Evolutionary conservation across 352 stramenopile species (phyloP).

Genomic region (Globisporangium spinosum): DNA sequence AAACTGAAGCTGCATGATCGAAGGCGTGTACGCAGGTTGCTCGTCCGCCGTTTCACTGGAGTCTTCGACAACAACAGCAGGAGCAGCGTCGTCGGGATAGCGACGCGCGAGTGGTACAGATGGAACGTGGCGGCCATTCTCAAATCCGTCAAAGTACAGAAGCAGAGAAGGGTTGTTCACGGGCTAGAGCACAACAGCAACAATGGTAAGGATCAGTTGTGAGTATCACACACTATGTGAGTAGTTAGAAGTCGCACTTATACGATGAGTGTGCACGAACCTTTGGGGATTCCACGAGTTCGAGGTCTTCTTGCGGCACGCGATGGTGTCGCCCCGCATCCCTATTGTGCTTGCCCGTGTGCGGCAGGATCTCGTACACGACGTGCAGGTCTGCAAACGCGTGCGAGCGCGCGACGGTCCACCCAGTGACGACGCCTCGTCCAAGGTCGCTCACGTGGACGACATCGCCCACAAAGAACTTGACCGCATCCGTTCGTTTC

Average conservation of each 20-base stretch:
- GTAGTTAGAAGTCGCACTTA: not conserved
- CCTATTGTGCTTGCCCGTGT: constrained; percentile 42
- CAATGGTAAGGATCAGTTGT: not conserved
- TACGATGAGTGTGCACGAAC: constrained; percentile 20
- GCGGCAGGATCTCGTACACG: constrained; percentile 67
- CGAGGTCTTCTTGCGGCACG: constrained; percentile 54
- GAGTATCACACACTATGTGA: not conserved
- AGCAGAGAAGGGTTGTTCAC: constrained; percentile 61
- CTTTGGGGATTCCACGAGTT: constrained; percentile 33
- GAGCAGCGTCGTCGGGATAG: constrained; percentile 50
- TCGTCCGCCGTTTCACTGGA: not conserved
- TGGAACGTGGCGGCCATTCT: constrained; percentile 49
- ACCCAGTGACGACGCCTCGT: constrained; percentile 58
- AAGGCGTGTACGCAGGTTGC: constrained; percentile 29
- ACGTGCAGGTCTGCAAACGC: constrained; percentile 37
- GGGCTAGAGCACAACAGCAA: constrained; percentile 25
- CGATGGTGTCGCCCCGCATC: constrained; percentile 54
- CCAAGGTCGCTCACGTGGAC: constrained; percentile 54
- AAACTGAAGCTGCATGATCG: constrained; percentile 71
- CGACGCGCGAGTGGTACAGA: constrained; percentile 54
- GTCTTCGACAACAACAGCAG: constrained; percentile 9
- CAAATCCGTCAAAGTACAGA: constrained; percentile 78
- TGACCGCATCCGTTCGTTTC: constrained; percentile 43
- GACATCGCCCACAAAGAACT: constrained; percentile 67
- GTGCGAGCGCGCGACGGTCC: constrained; percentile 37